phyloP scores from a whole-genome alignment of 495 filamentous ascomycete species.

The Aspergillus bridgeri region DNA sequence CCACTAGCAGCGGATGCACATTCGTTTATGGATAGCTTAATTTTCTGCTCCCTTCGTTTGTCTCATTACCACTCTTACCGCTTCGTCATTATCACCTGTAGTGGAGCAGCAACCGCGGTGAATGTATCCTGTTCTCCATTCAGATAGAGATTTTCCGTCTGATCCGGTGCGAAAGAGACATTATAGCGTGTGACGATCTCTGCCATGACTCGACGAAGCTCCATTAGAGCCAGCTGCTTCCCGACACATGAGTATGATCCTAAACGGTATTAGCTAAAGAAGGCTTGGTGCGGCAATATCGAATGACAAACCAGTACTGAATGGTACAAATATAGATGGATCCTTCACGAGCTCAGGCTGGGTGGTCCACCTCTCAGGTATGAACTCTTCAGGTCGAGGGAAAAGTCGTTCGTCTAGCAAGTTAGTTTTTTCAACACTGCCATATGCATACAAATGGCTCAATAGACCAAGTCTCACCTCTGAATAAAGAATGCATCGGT shows the following conservation, averaged over 20 bases:
- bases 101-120: constrained; percentile 3
- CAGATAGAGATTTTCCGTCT: constrained; percentile 2
- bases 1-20: no score
- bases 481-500: constrained; percentile 26
- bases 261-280: constrained; percentile 4
- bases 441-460: neutral
- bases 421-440: neutral
- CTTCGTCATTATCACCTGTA: constrained; percentile 4
- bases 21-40: no score
- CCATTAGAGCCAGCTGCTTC: constrained; percentile 48
- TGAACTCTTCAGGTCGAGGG: constrained; percentile 32
- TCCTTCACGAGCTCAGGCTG: constrained; percentile 33
- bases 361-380: constrained; percentile 43
- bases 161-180: constrained; percentile 2
- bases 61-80: neutral
- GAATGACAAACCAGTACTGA: constrained; percentile 19
- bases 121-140: constrained; percentile 6
- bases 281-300: neutral
- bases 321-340: constrained; percentile 30
- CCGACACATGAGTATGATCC: constrained; percentile 49
- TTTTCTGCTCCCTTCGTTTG: no score
- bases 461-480: constrained; percentile 15
- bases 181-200: constrained; percentile 32
- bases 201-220: constrained; percentile 37
- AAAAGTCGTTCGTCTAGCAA: constrained; percentile 26